A percentile compares a stretch with the other conserved stretches of the same genome.
Evolutionary conservation across 306 rosid species (phyloP).

Genomic region (Spatholobus suberectus): DNA sequence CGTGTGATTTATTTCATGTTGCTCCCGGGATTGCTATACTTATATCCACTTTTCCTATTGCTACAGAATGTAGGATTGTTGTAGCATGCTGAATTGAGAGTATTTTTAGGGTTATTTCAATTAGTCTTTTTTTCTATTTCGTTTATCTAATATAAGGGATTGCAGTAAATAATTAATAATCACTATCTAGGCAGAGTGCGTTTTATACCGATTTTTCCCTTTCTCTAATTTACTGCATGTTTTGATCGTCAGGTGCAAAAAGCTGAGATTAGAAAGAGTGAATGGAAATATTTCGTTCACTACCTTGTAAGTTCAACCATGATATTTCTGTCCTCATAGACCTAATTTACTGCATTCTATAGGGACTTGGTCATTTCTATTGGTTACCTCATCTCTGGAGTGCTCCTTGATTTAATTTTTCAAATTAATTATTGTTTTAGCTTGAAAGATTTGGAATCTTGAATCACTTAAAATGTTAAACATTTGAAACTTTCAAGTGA

Average conservation of each 20-base stretch:
- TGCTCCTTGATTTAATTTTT: slow-evolving; percentile 22
- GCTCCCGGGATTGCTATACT: not conserved
- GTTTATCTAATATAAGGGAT: slow-evolving; percentile 17
- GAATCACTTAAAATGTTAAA: slow-evolving; percentile 16
- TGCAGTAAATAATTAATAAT: not conserved
- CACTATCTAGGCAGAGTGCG: not conserved
- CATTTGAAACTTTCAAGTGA: slow-evolving; percentile 30
- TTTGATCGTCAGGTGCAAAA: slow-evolving; percentile 77
- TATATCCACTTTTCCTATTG: not conserved
- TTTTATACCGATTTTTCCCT: not conserved
- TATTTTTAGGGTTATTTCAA: slow-evolving; percentile 28
- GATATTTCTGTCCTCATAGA: not conserved
- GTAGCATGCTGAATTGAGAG: too few relatives aligned
- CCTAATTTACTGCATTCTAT: slow-evolving; percentile 7
- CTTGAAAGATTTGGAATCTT: slow-evolving; percentile 8
- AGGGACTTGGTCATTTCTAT: not conserved
- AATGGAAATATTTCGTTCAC: slow-evolving; percentile 96
- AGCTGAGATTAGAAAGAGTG: slow-evolving; percentile 80
- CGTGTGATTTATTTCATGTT: slow-evolving; percentile 30
- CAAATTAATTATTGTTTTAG: slow-evolving; percentile 21
- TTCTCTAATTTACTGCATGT: slow-evolving; percentile 17
- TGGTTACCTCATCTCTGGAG: not conserved
- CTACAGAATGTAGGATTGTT: too few relatives aligned
- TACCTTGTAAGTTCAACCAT: slow-evolving; percentile 78
- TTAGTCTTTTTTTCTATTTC: not conserved